Evolutionary conservation across 805 yeast genomes (phyloP).

Genomic region (Ogataea paradorogensis): DNA sequence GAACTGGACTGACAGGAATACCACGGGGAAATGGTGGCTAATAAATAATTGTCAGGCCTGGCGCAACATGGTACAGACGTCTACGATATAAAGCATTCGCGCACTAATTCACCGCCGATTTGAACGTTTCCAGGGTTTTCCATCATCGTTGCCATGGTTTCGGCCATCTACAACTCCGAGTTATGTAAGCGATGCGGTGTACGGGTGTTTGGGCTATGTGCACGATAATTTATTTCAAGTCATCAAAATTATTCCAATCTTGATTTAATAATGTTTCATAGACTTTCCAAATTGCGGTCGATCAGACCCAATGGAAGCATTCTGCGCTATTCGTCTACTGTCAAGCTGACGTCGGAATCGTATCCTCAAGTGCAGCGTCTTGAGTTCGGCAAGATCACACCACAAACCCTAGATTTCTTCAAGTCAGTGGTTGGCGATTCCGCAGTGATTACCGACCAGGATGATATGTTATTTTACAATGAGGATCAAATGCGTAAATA

Average conservation of each 20-base stretch:
- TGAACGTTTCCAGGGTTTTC: neutral
- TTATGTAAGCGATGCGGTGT: neutral
- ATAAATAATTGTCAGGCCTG: neutral
- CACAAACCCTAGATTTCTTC: constrained; percentile 61
- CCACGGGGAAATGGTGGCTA: constrained; percentile 8
- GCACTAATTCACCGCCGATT: neutral
- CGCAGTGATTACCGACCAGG: constrained; percentile 50
- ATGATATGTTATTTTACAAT: constrained; percentile 69
- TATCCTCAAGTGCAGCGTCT: constrained; percentile 60
- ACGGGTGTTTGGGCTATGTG: neutral
- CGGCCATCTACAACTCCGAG: constrained; percentile 4
- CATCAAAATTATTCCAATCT: neutral
- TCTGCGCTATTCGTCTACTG: constrained; percentile 12
- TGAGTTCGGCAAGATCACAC: constrained; percentile 49
- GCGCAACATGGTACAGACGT: neutral
- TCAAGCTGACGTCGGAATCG: constrained; percentile 60
- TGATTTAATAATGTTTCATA: constrained; percentile 1
- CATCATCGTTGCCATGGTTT: neutral
- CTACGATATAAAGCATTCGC: neutral
- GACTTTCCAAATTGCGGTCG: neutral
- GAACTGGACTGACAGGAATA: neutral
- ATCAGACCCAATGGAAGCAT: neutral
- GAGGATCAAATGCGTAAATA: constrained; percentile 96
- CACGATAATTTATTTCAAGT: neutral
- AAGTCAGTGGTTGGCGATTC: constrained; percentile 52